Conservation (phyloP, 768 basidiomycete species). For the Wakefieldia striispora region DNA sequence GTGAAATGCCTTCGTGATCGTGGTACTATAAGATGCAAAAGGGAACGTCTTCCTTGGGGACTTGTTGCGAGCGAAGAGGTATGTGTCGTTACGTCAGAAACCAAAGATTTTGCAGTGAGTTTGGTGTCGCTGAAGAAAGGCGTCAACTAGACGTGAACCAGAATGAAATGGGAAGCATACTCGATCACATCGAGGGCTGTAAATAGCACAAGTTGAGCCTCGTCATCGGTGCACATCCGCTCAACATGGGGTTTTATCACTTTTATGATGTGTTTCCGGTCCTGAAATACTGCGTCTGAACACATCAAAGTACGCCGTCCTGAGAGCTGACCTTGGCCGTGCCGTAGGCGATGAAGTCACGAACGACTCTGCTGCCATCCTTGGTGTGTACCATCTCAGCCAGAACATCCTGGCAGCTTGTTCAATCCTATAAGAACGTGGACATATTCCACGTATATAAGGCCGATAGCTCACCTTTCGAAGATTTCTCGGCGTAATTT, state of each 20-base stretch:
- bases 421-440: background rate
- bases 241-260: conserved; percentile 86
- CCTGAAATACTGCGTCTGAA: conserved; percentile 39
- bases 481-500: conserved; percentile 78
- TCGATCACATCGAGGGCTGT: conserved; percentile 89
- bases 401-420: conserved; percentile 77
- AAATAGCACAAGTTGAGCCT: conserved; percentile 88
- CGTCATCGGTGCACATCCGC: conserved; percentile 84
- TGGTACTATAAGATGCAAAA: conserved; percentile 82
- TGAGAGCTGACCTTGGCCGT: conserved; percentile 64
- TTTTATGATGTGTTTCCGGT: conserved; percentile 90
- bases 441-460: background rate
- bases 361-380: conserved; percentile 82
- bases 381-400: conserved; percentile 95
- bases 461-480: conserved; percentile 53
- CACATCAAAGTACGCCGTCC: background rate
- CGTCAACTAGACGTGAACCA: background rate
- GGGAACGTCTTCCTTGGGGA: conserved; percentile 75
- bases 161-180: conserved; percentile 41
- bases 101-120: conserved; percentile 75
- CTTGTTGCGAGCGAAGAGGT: conserved; percentile 56
- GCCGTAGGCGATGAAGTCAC: conserved; percentile 81
- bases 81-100: conserved; percentile 62
- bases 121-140: conserved; percentile 74
- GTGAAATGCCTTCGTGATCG: conserved; percentile 86